These are phyloP conservation scores for Mycena leptocephala DNA, from an alignment of 768 basidiomycete species.

Conservation along the genomic window DNA sequence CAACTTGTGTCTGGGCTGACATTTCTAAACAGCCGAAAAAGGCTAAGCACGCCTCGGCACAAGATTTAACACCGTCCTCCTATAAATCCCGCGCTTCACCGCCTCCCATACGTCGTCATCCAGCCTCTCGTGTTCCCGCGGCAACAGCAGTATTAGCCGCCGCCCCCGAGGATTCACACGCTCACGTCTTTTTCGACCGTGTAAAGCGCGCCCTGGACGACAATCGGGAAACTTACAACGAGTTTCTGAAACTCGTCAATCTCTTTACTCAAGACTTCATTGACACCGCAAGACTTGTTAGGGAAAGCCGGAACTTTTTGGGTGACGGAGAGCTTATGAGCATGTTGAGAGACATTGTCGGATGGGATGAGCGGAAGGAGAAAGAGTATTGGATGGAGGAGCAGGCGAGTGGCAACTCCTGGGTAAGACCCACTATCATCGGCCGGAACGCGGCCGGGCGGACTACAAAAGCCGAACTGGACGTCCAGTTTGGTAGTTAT, in stretches of 20 bases:
- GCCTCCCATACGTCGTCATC: constrained; percentile 42
- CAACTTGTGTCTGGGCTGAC: constrained; percentile 5
- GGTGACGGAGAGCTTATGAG: constrained; percentile 85
- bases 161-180: constrained; percentile 33
- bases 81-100: constrained; percentile 56
- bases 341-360: constrained; percentile 89
- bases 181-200: constrained; percentile 85
- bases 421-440: constrained; percentile 67
- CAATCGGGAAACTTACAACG: constrained; percentile 87
- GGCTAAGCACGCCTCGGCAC: constrained; percentile 54
- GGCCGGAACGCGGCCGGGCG: constrained; percentile 53
- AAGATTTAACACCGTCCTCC: constrained; percentile 57
- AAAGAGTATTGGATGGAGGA: constrained; percentile 67
- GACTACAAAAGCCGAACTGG: constrained; percentile 78
- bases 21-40: constrained; percentile 45
- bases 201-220: constrained; percentile 80
- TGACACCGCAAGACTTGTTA: constrained; percentile 86
- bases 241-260: constrained; percentile 96
- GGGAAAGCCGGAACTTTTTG: constrained; percentile 84
- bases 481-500: constrained; percentile 90
- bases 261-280: constrained; percentile 96
- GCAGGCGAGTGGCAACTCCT: constrained; percentile 63
- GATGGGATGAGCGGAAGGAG: constrained; percentile 87
- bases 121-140: constrained; percentile 42
- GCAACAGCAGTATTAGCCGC: constrained; percentile 42